Conservation (phyloP, 2,329 filamentous ascomycete genomes). For the Trichoderma lentiforme region DNA sequence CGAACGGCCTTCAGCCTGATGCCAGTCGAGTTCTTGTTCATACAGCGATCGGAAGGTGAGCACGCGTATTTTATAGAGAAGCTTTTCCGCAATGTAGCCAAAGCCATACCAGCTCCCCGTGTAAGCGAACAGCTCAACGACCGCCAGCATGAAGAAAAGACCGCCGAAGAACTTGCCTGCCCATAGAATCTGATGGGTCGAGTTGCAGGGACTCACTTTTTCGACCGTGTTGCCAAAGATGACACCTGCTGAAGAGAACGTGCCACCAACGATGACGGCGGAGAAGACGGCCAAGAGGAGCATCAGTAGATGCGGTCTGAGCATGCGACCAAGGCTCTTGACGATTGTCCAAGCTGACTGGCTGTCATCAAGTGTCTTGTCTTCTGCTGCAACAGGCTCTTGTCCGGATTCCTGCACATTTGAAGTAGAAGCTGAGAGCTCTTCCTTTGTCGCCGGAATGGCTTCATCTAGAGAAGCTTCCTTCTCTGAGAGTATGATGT, state of each 20-base stretch:
- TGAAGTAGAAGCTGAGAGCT: conserved; percentile 19
- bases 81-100: conserved; percentile 54
- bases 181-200: conserved; percentile 35
- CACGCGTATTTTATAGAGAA: conserved; percentile 61
- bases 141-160: conserved; percentile 54
- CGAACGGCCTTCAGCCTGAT: conserved; percentile 61
- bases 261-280: conserved; percentile 53
- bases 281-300: conserved; percentile 41
- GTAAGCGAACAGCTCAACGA: conserved; percentile 50
- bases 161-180: conserved; percentile 49
- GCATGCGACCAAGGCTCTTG: conserved; percentile 36
- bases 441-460: conserved; percentile 38
- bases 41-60: conserved; percentile 63
- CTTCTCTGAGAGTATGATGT: conserved; percentile 39
- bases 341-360: conserved; percentile 40
- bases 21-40: conserved; percentile 67
- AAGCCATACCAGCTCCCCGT: conserved; percentile 53
- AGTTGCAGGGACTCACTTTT: conserved; percentile 46
- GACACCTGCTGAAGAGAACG: conserved; percentile 52
- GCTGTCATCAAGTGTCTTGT: conserved; percentile 35
- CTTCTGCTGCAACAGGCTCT: conserved; percentile 12
- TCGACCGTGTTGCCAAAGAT: conserved; percentile 44
- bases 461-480: conserved; percentile 38
- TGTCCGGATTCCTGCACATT: conserved; percentile 24
- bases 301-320: conserved; percentile 38